phyloP scores from a whole-genome alignment of 2,329 filamentous ascomycete species.

The Alternaria triticina region DNA sequence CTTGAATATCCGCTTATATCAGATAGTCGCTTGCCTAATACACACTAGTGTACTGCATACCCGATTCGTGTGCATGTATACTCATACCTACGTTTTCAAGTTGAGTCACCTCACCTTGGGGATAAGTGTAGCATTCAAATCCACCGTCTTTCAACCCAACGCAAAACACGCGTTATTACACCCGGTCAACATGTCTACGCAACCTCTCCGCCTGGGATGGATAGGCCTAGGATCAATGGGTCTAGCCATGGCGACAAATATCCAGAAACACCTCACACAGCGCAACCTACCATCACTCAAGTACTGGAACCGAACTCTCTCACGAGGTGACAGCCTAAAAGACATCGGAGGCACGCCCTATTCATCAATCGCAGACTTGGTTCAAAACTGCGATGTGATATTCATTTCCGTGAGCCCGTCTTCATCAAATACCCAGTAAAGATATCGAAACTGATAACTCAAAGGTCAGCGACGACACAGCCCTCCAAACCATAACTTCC shows the following conservation, averaged over 20 bases:
- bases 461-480: slow-evolving; percentile 52
- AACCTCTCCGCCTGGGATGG: slow-evolving; percentile 22
- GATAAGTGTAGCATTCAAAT: neutral
- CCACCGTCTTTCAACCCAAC: neutral
- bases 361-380: slow-evolving; percentile 21
- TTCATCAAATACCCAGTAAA: neutral
- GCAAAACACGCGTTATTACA: neutral
- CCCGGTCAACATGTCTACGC: slow-evolving; percentile 8
- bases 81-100: neutral
- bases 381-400: slow-evolving; percentile 27
- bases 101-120: neutral
- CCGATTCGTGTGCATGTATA: neutral
- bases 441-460: too few species aligned
- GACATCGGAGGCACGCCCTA: slow-evolving; percentile 26
- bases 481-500: slow-evolving; percentile 43
- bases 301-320: slow-evolving; percentile 58
- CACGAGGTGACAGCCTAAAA: slow-evolving; percentile 50
- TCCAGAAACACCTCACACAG: slow-evolving; percentile 52
- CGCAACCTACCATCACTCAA: slow-evolving; percentile 33
- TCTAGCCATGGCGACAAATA: slow-evolving; percentile 56
- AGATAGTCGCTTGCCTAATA: slow-evolving; percentile 7
- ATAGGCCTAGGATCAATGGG: slow-evolving; percentile 61
- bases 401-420: slow-evolving; percentile 45
- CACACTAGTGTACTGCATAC: slow-evolving; percentile 8
- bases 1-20: slow-evolving; percentile 4